Percentiles rank a stretch among this genome's conserved stretches.
These are phyloP conservation scores for Zygoascus biomembranicola DNA, from an alignment of 805 yeast genomes.

Conservation along the genomic window DNA sequence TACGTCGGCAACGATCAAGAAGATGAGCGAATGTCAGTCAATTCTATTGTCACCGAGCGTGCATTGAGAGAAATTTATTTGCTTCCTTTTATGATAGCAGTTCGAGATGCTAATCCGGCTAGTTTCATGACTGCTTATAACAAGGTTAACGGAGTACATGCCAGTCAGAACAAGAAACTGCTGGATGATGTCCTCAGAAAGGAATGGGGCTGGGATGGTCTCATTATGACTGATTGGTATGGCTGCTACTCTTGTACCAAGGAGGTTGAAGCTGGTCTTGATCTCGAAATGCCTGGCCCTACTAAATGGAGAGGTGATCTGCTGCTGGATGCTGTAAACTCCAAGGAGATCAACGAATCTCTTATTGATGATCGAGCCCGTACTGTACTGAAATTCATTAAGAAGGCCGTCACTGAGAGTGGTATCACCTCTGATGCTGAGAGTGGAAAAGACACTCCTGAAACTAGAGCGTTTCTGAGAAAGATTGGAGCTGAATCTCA, in stretches of 20 bases:
- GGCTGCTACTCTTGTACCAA: constrained; percentile 44
- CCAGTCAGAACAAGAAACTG: constrained; percentile 37
- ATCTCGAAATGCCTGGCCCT: constrained; percentile 63
- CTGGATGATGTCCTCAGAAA: constrained; percentile 41
- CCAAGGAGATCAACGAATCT: constrained; percentile 34
- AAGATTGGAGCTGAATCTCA: constrained; percentile 41
- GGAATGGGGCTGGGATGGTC: constrained; percentile 50
- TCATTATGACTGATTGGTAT: constrained; percentile 49
- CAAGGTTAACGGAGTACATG: constrained; percentile 54
- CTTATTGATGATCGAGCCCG: constrained; percentile 41
- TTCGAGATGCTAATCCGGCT: constrained; percentile 43
- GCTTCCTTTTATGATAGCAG: constrained; percentile 55
- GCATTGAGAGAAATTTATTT: constrained; percentile 59
- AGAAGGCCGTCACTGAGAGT: constrained; percentile 35
- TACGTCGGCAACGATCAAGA: constrained; percentile 57
- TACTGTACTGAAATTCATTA: constrained; percentile 39
- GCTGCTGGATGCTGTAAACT: constrained; percentile 35
- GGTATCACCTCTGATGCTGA: constrained; percentile 37
- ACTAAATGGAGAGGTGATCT: constrained; percentile 37
- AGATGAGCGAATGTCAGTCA: constrained; percentile 41
- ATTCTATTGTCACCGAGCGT: constrained; percentile 45
- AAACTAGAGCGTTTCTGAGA: constrained; percentile 36
- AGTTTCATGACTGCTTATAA: constrained; percentile 57
- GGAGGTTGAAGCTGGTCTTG: constrained; percentile 47
- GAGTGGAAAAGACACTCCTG: constrained; percentile 38